Conservation (phyloP, 257 asterid genomes). For the Salvia hispanica region DNA sequence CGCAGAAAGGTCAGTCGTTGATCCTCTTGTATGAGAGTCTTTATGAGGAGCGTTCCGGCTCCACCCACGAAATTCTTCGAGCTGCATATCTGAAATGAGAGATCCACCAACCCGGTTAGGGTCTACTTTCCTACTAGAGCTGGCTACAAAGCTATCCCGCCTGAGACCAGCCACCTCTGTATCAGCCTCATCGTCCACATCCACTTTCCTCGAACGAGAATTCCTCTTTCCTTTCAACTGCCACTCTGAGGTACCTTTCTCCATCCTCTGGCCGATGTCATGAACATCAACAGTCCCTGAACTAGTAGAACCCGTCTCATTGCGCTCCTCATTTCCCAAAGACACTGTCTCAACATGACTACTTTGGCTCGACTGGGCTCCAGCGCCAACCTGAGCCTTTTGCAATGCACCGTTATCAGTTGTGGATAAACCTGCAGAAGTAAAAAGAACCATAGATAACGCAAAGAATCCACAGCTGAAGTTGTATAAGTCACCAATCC, state of each 20-base stretch:
- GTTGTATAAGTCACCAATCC: background rate
- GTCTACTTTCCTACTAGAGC: slow-evolving; percentile 36
- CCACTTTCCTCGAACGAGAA: slow-evolving; percentile 56
- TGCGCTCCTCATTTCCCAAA: slow-evolving; percentile 57
- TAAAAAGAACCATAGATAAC: background rate
- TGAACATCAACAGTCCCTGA: slow-evolving; percentile 55
- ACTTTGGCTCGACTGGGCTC: slow-evolving; percentile 63
- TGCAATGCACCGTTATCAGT: slow-evolving; percentile 42
- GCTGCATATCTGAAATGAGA: slow-evolving; percentile 43
- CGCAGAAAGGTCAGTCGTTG: slow-evolving; percentile 35
- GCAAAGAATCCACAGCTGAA: background rate
- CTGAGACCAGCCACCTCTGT: slow-evolving; percentile 36
- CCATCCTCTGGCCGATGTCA: slow-evolving; percentile 40
- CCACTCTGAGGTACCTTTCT: slow-evolving; percentile 74
- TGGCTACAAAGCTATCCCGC: slow-evolving; percentile 27
- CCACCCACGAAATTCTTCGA: slow-evolving; percentile 58
- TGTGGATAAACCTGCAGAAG: slow-evolving; percentile 42
- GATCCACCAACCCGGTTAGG: slow-evolving; percentile 42
- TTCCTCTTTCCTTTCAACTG: slow-evolving; percentile 81
- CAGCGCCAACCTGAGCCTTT: slow-evolving; percentile 45
- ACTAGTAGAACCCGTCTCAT: slow-evolving; percentile 67
- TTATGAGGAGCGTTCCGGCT: slow-evolving; percentile 49
- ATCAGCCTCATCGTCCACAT: slow-evolving; percentile 45
- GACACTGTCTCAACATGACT: slow-evolving; percentile 64
- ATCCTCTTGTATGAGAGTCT: slow-evolving; percentile 37